Evolutionary conservation across 176 grass and related monocot species (phyloP).

Genomic region (Neostapfia colusana): DNA sequence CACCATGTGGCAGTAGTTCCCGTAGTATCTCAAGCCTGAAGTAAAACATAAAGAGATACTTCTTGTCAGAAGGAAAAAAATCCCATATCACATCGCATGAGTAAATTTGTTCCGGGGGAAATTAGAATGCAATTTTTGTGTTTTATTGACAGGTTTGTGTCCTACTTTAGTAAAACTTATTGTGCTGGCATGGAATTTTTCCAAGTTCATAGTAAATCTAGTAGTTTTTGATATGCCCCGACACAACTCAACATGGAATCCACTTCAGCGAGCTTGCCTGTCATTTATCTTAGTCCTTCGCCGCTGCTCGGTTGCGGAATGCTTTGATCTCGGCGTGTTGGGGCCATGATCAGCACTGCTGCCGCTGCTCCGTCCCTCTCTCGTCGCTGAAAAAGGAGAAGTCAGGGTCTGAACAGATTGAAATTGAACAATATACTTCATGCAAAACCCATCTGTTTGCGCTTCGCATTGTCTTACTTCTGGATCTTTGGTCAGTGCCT

Average conservation of each 20-base stretch:
- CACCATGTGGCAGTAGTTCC: constrained; percentile 76
- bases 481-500: constrained; percentile 44
- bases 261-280: constrained; percentile 55
- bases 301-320: constrained; percentile 89
- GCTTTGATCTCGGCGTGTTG: constrained; percentile 85
- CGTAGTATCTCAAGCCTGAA: constrained; percentile 89
- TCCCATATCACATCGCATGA: background rate
- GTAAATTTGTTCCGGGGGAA: background rate
- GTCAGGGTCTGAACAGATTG: background rate
- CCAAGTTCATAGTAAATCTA: background rate
- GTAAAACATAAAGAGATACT: background rate
- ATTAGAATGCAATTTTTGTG: background rate
- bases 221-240: background rate
- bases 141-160: background rate
- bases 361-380: constrained; percentile 72
- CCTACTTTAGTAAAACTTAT: background rate
- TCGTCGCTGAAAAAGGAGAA: constrained; percentile 31
- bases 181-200: background rate
- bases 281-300: constrained; percentile 97
- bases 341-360: constrained; percentile 73
- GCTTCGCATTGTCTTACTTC: constrained; percentile 24
- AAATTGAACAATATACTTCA: background rate
- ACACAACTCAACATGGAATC: background rate
- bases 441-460: background rate
- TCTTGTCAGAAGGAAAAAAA: constrained; percentile 2